phyloP scores from a whole-genome alignment of 306 rosid genomes.

The Betula pendula region DNA sequence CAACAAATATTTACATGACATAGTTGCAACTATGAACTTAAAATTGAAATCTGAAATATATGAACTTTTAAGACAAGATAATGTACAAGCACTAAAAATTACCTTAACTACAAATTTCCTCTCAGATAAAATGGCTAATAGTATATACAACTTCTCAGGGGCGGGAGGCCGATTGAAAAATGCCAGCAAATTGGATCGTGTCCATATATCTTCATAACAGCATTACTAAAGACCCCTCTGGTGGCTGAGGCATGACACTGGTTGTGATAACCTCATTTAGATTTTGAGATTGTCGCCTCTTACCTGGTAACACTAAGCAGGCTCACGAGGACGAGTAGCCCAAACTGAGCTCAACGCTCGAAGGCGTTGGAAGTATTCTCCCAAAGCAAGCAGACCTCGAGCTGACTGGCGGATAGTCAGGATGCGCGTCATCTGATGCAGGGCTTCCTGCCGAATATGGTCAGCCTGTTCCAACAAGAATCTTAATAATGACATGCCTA shows the following conservation, averaged over 20 bases:
- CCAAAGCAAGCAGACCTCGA: constrained; percentile 67
- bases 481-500: not conserved
- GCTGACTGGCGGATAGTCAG: constrained; percentile 73
- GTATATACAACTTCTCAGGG: constrained; percentile 57
- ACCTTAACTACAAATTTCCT: constrained; percentile 33
- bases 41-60: constrained; percentile 25
- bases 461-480: constrained; percentile 64
- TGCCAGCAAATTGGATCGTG: constrained; percentile 33
- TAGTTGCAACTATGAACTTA: constrained; percentile 25
- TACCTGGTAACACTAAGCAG: constrained; percentile 40
- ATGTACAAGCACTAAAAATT: constrained; percentile 30
- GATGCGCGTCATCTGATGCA: constrained; percentile 75
- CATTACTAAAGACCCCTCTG: constrained; percentile 20
- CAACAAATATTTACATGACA: constrained; percentile 28
- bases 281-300: constrained; percentile 35
- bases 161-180: constrained; percentile 54
- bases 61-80: constrained; percentile 22
- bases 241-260: constrained; percentile 21
- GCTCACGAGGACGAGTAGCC: constrained; percentile 58
- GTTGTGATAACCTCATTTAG: constrained; percentile 26
- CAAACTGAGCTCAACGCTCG: constrained; percentile 80
- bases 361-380: constrained; percentile 80
- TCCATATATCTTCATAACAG: constrained; percentile 22
- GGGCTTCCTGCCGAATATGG: constrained; percentile 71
- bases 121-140: constrained; percentile 46